phyloP scores from a whole-genome alignment of 768 basidiomycete genomes.

The Gymnopilus dilepis region DNA sequence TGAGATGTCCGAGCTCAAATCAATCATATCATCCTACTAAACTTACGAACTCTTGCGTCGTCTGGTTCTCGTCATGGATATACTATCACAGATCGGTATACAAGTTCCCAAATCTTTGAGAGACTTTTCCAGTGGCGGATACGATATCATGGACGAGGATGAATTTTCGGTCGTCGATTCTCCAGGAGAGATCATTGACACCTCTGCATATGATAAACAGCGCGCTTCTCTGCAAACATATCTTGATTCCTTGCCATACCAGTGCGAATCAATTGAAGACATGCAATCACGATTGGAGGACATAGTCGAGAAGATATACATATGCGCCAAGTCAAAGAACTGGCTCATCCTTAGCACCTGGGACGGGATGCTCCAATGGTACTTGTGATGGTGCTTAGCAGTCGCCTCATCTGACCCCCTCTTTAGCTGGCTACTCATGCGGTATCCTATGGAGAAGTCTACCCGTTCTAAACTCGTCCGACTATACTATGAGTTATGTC shows the following conservation, averaged over 20 bases:
- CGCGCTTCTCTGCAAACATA: slow-evolving; percentile 66
- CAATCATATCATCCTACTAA: background rate
- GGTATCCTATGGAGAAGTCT: slow-evolving; percentile 73
- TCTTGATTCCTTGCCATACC: slow-evolving; percentile 71
- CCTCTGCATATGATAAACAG: slow-evolving; percentile 60
- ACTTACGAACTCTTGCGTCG: too few relatives aligned
- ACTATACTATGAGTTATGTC: slow-evolving; percentile 80
- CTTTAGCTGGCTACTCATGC: slow-evolving; percentile 78
- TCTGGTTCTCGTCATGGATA: slow-evolving; percentile 5
- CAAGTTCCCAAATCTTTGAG: slow-evolving; percentile 17
- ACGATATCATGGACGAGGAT: slow-evolving; percentile 60
- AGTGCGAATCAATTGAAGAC: slow-evolving; percentile 70
- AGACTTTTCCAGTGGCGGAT: slow-evolving; percentile 11
- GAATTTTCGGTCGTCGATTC: slow-evolving; percentile 51
- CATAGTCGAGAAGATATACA: slow-evolving; percentile 69
- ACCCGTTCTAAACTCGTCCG: slow-evolving; percentile 75
- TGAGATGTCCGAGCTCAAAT: slow-evolving; percentile 11
- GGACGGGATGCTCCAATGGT: slow-evolving; percentile 85
- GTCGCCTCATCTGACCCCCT: background rate
- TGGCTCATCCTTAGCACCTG: slow-evolving; percentile 78
- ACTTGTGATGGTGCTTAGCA: slow-evolving; percentile 15
- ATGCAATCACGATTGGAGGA: slow-evolving; percentile 74
- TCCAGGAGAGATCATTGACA: slow-evolving; percentile 41
- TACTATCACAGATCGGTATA: slow-evolving; percentile 7
- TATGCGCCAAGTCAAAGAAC: slow-evolving; percentile 76